Conservation (phyloP, 208 protist genomes). For the Trypanosoma vivax region DNA sequence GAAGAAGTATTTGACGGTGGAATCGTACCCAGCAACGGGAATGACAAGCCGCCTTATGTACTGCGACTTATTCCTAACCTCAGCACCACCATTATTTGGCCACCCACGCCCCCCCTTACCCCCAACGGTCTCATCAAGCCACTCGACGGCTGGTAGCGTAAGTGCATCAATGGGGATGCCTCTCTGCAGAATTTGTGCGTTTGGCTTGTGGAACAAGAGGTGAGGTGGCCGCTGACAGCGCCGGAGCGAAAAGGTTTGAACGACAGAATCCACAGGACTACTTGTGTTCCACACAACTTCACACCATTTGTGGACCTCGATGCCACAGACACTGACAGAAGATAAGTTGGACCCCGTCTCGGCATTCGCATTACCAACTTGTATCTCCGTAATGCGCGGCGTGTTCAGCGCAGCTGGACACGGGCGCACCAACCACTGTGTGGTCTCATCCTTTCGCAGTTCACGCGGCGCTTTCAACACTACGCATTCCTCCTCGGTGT, state of each 20-base stretch:
- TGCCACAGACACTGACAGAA: slow-evolving; percentile 42
- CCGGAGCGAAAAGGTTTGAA: slow-evolving; percentile 71
- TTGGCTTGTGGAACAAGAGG: slow-evolving; percentile 52
- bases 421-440: slow-evolving; percentile 39
- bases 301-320: slow-evolving; percentile 57
- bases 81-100: background rate
- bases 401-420: slow-evolving; percentile 28
- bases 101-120: background rate
- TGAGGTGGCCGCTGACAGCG: slow-evolving; percentile 67
- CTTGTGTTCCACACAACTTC: slow-evolving; percentile 61
- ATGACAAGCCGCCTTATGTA: slow-evolving; percentile 29
- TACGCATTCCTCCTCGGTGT: slow-evolving; percentile 76
- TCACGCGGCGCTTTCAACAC: slow-evolving; percentile 43
- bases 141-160: slow-evolving; percentile 25
- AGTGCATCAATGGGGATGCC: slow-evolving; percentile 18
- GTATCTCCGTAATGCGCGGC: slow-evolving; percentile 19
- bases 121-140: slow-evolving; percentile 16
- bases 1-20: slow-evolving; percentile 53
- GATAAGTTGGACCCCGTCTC: background rate
- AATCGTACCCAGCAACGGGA: slow-evolving; percentile 51
- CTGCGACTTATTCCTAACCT: background rate
- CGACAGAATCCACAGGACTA: slow-evolving; percentile 50
- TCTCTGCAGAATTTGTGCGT: slow-evolving; percentile 14
- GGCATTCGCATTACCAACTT: background rate
- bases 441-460: slow-evolving; percentile 63